Base-by-base conservation (phyloP, 108 stramenopile species). In the Skeletonema costatum region DNA sequence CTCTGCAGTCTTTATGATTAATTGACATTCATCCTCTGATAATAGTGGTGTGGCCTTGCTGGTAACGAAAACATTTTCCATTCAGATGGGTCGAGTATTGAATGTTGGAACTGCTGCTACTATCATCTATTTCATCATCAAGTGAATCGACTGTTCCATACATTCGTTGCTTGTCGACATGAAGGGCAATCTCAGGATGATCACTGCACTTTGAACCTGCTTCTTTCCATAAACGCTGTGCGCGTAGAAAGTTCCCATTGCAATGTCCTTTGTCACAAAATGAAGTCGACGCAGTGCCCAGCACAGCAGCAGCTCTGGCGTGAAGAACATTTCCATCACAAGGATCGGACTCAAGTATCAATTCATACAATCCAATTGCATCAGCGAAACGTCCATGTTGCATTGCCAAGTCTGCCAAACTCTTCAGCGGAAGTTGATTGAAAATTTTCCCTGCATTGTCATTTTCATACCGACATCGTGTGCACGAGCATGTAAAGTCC, bases 211-310 rank as follows among this genome's bases (percentile, higher is more conserved):
- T 87, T 62, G 53, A 63, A 46, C 69, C 65, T 42, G 69, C 89
- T 70, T 88, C 85, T 64, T 73, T 68, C 91, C 93, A 95, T 31
- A 84, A 76, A 30, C 61, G 70, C 66, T 95, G 93, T 30, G 93
- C 91, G 13, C 83, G 12, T 13, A 88, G 13, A 69, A 90, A 94
- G 42, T 84, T 71, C 7, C 68, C 68, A 19, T 78, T 73, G 12
- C 86, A 66, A 79, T 94, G 93, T 64, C 85, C 88, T 25, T 77
- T 4, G 32, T 89, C 86, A 25, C 48, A 74, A 21, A 75, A 77
- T 33, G 65, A 62, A 36, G 68, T 60, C 9, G 75, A 79, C 46
- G 81, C 75, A 39, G 14, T 69, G 39, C 68, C 76, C 48, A 84
- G 44, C 42, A 19, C 56, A 50, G 73, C 69, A 63, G 88, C 76